These are phyloP conservation scores for Alternaria novae-zelandiae DNA, from an alignment of 2,329 filamentous ascomycete species.

Conservation along the genomic window DNA sequence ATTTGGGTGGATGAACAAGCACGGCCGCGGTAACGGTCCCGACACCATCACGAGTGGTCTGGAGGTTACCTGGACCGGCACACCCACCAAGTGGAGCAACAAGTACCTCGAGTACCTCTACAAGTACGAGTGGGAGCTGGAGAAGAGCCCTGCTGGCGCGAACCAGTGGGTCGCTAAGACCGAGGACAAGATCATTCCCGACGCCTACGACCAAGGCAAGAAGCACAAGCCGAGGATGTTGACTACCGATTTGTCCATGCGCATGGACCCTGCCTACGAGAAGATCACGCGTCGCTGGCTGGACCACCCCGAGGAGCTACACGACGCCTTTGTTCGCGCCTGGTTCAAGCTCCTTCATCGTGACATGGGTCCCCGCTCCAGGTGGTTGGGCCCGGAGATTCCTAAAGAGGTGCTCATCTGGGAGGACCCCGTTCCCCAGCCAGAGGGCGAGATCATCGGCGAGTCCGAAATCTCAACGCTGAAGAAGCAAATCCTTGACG, in stretches of 20 bases:
- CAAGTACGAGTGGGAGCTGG: slow-evolving; percentile 78
- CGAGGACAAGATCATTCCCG: slow-evolving; percentile 70
- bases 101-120: slow-evolving; percentile 77
- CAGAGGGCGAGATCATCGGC: slow-evolving; percentile 64
- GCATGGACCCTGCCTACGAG: slow-evolving; percentile 74
- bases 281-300: slow-evolving; percentile 77
- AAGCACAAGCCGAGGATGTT: slow-evolving; percentile 80
- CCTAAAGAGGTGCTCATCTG: slow-evolving; percentile 73
- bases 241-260: slow-evolving; percentile 75
- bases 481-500: slow-evolving; percentile 71
- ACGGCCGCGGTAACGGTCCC: slow-evolving; percentile 70
- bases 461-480: slow-evolving; percentile 68
- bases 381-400: slow-evolving; percentile 77
- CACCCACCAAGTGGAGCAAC: slow-evolving; percentile 78
- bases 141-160: slow-evolving; percentile 76
- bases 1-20: slow-evolving; percentile 73
- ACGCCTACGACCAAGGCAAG: slow-evolving; percentile 72
- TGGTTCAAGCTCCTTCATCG: slow-evolving; percentile 88
- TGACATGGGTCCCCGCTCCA: slow-evolving; percentile 74
- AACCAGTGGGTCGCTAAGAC: slow-evolving; percentile 80
- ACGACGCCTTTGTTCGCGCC: slow-evolving; percentile 72
- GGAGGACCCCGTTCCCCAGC: slow-evolving; percentile 74
- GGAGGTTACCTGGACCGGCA: slow-evolving; percentile 81
- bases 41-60: slow-evolving; percentile 78
- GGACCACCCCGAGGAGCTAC: slow-evolving; percentile 71